A percentile compares a stretch with the other conserved stretches of the same genome.
phyloP scores from a whole-genome alignment of 306 rosid species.

The Prunus padus region DNA sequence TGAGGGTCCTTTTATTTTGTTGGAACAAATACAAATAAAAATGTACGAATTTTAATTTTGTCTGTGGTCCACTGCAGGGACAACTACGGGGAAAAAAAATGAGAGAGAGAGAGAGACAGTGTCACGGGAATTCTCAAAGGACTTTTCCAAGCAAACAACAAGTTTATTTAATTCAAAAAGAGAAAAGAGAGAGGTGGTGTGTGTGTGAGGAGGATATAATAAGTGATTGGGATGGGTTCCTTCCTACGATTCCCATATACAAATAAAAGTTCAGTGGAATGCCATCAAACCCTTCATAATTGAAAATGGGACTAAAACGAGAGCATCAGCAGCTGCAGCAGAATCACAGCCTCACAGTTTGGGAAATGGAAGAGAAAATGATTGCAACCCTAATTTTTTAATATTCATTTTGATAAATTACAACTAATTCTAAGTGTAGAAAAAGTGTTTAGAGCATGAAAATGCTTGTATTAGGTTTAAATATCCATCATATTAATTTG shows the following conservation, averaged over 20 bases:
- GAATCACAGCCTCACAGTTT: not conserved
- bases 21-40: not conserved
- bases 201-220: not conserved
- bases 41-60: not conserved
- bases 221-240: slow-evolving; percentile 17
- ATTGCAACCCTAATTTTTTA: not conserved
- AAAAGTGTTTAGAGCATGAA: not conserved
- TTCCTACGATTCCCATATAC: slow-evolving; percentile 8
- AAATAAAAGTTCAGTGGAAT: not conserved
- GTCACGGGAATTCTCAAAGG: slow-evolving; percentile 27
- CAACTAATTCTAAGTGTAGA: not conserved
- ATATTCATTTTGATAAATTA: not conserved
- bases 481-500: no score
- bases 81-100: slow-evolving; percentile 14
- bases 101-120: slow-evolving; percentile 25
- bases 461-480: not conserved
- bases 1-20: not conserved
- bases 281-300: not conserved
- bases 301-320: not conserved
- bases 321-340: not conserved
- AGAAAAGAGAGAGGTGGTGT: not conserved
- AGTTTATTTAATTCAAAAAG: not conserved
- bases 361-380: not conserved
- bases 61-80: slow-evolving; percentile 15
- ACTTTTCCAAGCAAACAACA: slow-evolving; percentile 15